These are phyloP conservation scores for Geotrichum phurueaensis DNA, from an alignment of 1,139 yeast genomes.

Conservation along the genomic window DNA sequence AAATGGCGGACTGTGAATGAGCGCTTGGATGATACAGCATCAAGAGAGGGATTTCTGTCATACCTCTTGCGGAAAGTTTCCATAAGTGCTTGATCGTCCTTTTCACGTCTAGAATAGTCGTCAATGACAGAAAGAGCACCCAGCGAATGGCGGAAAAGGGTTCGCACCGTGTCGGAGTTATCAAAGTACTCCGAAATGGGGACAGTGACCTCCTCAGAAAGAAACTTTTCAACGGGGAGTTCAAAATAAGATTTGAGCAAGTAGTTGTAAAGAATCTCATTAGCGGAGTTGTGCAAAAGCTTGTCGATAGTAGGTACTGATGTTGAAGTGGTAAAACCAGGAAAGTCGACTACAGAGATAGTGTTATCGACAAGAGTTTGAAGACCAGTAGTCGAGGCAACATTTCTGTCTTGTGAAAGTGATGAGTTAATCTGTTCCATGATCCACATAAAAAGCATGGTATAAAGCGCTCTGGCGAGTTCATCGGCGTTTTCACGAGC, in stretches of 20 bases:
- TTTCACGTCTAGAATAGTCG: constrained; percentile 37
- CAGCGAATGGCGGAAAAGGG: constrained; percentile 34
- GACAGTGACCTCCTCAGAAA: constrained; percentile 37
- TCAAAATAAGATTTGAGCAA: constrained; percentile 37
- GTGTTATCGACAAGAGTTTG: constrained; percentile 36
- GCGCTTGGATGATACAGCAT: constrained; percentile 28
- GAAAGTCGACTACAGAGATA: constrained; percentile 39
- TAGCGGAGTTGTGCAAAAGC: constrained; percentile 40
- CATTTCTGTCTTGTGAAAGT: constrained; percentile 31
- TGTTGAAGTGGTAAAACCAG: constrained; percentile 38
- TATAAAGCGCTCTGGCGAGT: constrained; percentile 39
- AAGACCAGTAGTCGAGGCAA: constrained; percentile 12
- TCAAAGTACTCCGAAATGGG: constrained; percentile 38
- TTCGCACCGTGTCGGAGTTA: constrained; percentile 38
- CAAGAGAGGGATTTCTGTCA: constrained; percentile 31
- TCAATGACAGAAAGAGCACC: constrained; percentile 39
- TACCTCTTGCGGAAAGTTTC: constrained; percentile 35
- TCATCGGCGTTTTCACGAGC: constrained; percentile 42
- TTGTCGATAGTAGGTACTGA: constrained; percentile 37
- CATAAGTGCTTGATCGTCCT: constrained; percentile 33
- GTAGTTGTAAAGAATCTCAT: constrained; percentile 39
- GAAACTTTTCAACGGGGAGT: constrained; percentile 36
- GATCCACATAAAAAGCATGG: constrained; percentile 39
- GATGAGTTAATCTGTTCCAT: constrained; percentile 37
- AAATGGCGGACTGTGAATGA: constrained; percentile 38